These are phyloP conservation scores for Fomes fomentarius DNA, from an alignment of 1,284 basidiomycete species.

Conservation along the genomic window DNA sequence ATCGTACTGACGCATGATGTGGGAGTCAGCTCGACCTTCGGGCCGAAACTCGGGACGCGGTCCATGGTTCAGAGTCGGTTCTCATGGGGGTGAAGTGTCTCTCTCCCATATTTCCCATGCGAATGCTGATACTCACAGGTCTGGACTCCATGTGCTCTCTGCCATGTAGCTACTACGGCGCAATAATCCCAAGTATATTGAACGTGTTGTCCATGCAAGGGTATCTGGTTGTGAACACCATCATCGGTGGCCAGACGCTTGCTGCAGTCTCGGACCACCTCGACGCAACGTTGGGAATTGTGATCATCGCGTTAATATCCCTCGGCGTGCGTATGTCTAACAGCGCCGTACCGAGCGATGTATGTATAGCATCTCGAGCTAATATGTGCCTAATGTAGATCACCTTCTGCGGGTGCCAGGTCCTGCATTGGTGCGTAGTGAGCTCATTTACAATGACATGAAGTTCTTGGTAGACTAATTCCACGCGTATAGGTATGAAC, in stretches of 20 bases:
- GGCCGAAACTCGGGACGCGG: conserved; percentile 62
- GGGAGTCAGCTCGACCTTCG: conserved; percentile 53
- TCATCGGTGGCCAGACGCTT: conserved; percentile 76
- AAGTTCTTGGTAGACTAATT: too few species aligned
- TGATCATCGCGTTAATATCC: conserved; percentile 73
- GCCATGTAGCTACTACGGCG: conserved; percentile 58
- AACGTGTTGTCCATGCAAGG: conserved; percentile 69
- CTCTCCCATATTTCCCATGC: neutral
- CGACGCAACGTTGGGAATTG: conserved; percentile 68
- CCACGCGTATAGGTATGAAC: conserved; percentile 47
- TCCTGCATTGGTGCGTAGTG: conserved; percentile 58
- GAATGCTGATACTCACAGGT: too few species aligned
- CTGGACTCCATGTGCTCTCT: too few species aligned
- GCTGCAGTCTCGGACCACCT: conserved; percentile 58
- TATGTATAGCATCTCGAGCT: too few species aligned
- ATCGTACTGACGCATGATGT: too few species aligned
- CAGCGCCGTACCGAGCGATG: conserved; percentile 27
- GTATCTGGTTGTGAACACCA: conserved; percentile 73
- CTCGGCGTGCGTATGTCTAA: conserved; percentile 48
- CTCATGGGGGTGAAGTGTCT: conserved; percentile 47
- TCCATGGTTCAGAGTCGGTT: conserved; percentile 67
- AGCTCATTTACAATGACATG: too few species aligned
- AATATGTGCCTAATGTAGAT: conserved; percentile 20
- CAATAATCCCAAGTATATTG: conserved; percentile 63
- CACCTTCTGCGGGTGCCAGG: conserved; percentile 63